Conservation (phyloP, 352 stramenopile species). For the Blastocystis sp. region DNA sequence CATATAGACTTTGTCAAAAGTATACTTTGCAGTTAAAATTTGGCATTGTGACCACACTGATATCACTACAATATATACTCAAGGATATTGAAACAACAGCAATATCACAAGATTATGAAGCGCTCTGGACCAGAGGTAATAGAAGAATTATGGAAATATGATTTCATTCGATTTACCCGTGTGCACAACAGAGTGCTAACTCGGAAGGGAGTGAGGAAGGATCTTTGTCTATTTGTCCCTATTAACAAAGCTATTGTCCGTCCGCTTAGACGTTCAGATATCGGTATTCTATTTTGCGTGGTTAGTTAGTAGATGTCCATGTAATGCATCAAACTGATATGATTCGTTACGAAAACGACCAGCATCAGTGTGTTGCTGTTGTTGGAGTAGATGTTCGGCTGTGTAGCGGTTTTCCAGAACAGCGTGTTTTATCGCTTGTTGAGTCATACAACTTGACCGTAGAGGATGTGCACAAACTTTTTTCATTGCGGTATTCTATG, state of each 20-base stretch:
- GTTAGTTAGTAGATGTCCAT: not conserved
- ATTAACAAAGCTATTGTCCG: not conserved
- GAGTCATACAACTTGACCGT: not conserved
- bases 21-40: no score
- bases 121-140: not conserved
- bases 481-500: not conserved
- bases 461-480: not conserved
- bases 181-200: not conserved
- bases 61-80: no score
- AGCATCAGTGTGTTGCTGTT: not conserved
- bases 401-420: not conserved
- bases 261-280: not conserved
- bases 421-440: not conserved
- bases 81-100: no score
- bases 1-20: no score
- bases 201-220: not conserved
- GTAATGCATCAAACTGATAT: not conserved
- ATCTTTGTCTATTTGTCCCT: constrained; percentile 7
- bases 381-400: not conserved
- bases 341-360: not conserved
- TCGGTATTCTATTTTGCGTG: not conserved
- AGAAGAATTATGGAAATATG: not conserved
- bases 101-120: not conserved
- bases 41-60: no score
- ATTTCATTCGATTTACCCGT: not conserved